A percentile compares a stretch with the other conserved stretches of the same genome.
These are phyloP conservation scores for Talaromyces adpressus DNA, from an alignment of 495 filamentous ascomycete genomes.

Conservation along the genomic window DNA sequence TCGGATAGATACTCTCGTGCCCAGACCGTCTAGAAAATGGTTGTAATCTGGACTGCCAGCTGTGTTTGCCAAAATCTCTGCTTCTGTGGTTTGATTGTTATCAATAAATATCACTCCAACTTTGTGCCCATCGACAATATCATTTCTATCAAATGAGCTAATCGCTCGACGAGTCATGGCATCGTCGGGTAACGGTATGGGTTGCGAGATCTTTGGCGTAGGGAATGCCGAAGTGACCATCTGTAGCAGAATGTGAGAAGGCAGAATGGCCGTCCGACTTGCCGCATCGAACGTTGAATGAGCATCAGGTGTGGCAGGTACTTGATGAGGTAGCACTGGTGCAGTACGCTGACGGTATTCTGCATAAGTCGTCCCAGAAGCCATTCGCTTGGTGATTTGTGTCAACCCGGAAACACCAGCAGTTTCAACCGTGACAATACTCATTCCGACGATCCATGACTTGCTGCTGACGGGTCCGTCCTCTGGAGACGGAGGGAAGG, in stretches of 20 bases:
- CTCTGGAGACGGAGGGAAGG: conserved; percentile 52
- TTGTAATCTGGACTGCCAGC: conserved; percentile 79
- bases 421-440: conserved; percentile 80
- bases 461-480: conserved; percentile 66
- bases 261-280: conserved; percentile 48
- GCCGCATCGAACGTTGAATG: conserved; percentile 28
- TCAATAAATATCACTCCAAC: conserved; percentile 90
- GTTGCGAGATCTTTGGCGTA: conserved; percentile 58
- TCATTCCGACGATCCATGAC: conserved; percentile 82
- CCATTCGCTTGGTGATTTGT: conserved; percentile 75
- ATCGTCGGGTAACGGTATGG: conserved; percentile 76
- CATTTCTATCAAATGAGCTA: conserved; percentile 72
- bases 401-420: conserved; percentile 65
- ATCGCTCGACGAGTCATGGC: conserved; percentile 72
- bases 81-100: conserved; percentile 71
- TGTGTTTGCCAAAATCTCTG: conserved; percentile 77
- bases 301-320: conserved; percentile 41
- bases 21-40: conserved; percentile 71
- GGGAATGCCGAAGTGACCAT: conserved; percentile 57
- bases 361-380: conserved; percentile 75
- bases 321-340: conserved; percentile 60
- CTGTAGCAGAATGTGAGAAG: conserved; percentile 80
- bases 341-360: conserved; percentile 66
- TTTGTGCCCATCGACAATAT: conserved; percentile 92
- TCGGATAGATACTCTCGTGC: conserved; percentile 69